Base-by-base conservation (phyloP, 192 early-diverging fungal species). In the Coemansia sp. region DNA sequence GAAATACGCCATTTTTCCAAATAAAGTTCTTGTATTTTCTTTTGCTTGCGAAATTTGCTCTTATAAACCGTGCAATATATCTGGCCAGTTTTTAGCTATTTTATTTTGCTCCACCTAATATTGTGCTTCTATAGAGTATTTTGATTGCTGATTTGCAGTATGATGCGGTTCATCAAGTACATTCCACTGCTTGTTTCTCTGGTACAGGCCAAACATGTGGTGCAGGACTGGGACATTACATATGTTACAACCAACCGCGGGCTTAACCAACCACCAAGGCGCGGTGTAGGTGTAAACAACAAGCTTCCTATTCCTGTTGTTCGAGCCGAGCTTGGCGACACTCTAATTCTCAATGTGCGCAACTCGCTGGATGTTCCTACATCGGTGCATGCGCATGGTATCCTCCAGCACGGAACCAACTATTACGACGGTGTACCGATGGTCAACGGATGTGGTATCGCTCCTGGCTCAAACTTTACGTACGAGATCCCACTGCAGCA, bases 391-490 rank as follows among this genome's bases (percentile, higher is more conserved):
- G 62, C 82, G 4, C 93, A 95, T 66, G 93, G 93, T 2, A 57
- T 94, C 16, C 89, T 85, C 66, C 88, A 90, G 64, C 87, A 78
- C 56, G 85, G 84, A 35, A 85, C 85, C 22, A 76, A 69, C 61
- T 87, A 85, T 73, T 80, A 84, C 24, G 93, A 93, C 67, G 91
- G 92, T 23, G 80, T 85, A 1, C 58, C 71, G 19, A 85, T 85
- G 68, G 69, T 85, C 49, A 89, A 88, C n/a, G 85, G 92, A 63
- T 92, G 93, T 67, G 77, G 83, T 7, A 93, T 94, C 66, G 85
- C 90, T 4, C 76, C 85, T 8, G 85, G 85, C 2, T 57, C 65
- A 38, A 81, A 66, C 55, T 89, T 89, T 65, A 90, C 89, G 3
- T 94, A 94, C 73, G 82, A 88, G 64, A 65, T 72, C 10, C 68